Evolutionary conservation across 306 rosid species (phyloP), one percentile per base, ranked within the genome.

Genomic region (Trifolium fragiferum): DNA sequence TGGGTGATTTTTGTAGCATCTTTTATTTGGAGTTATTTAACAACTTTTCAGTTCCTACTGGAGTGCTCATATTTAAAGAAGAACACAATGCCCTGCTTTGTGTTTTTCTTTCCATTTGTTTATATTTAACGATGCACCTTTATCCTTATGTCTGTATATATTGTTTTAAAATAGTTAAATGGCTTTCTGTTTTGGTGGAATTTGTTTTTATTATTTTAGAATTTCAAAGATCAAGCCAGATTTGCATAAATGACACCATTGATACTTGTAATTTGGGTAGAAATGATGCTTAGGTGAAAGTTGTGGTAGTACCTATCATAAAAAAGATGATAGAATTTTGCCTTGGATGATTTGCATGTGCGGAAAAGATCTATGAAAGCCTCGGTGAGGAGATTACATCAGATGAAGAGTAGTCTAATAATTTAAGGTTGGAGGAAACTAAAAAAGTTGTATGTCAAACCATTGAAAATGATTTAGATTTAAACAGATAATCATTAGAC

Each of bases 11-110:
- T 62, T 74, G 70, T 37, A 53, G 25, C 66, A 33, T 33, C 18
- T 58, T 66, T 65, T 53, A 14, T 49, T 65, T 70, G 37, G 49
- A 49, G 66, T 13, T 61, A 60, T 50, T 18, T 59, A 43, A 25
- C 37, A 79, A 16, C 73, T 59, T 80, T 50, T 62, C 46, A 25
- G 64, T 55, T 66, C 35, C 47, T 32, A 40, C 60, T 66, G 68
- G 38, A 19, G 32, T 49, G 14, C 75, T 72, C 64, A 10, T 46
- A 60, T 73, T 49, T 44, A 16, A 54, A 68, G 38, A 47, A 66
- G 64, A 43, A 70, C 27, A 23, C 15, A 41, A 32, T 12, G 72
- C 63, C 68, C 57, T 67, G 37, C 41, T 23, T 67, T 73, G n/a
- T 41, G 16, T 33, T 53, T 50, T 59, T 33, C 49, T 67, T 30